These are phyloP conservation scores for Fagus crenata DNA, from an alignment of 306 rosid species.

Conservation along the genomic window DNA sequence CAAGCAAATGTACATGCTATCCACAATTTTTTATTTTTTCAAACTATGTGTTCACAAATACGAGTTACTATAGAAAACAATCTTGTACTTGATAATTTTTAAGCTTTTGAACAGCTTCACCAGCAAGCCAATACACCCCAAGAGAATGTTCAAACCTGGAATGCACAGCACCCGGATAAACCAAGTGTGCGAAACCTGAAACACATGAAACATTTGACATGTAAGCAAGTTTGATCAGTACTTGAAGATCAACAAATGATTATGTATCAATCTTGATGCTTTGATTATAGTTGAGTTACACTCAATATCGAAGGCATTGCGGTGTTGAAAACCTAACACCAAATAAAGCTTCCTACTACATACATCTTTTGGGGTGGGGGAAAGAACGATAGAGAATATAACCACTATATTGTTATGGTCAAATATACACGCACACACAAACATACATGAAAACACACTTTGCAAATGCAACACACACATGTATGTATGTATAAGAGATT, in stretches of 20 bases:
- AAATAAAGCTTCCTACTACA: background rate
- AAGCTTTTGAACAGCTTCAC: conserved; percentile 74
- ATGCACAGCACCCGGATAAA: conserved; percentile 92
- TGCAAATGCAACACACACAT: background rate
- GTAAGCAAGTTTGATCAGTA: conserved; percentile 21
- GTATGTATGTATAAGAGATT: too few relatives aligned
- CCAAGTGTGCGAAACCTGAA: conserved; percentile 77
- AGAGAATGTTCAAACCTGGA: conserved; percentile 95
- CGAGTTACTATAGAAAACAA: conserved; percentile 3
- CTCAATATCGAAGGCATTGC: background rate
- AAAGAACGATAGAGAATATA: background rate
- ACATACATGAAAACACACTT: background rate
- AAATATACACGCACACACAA: background rate
- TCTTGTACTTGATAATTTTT: conserved; percentile 57
- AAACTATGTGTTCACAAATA: conserved; percentile 11
- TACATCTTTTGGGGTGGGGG: background rate
- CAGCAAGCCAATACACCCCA: conserved; percentile 93
- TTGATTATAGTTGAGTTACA: background rate
- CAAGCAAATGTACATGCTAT: conserved; percentile 12
- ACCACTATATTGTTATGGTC: background rate
- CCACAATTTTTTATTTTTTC: background rate
- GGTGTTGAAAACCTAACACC: background rate
- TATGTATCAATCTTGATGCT: background rate
- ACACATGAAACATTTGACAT: conserved; percentile 25
- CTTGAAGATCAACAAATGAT: conserved; percentile 12